Conservation (phyloP, 2,329 filamentous ascomycete genomes). For the Ophiostoma ulmi region DNA sequence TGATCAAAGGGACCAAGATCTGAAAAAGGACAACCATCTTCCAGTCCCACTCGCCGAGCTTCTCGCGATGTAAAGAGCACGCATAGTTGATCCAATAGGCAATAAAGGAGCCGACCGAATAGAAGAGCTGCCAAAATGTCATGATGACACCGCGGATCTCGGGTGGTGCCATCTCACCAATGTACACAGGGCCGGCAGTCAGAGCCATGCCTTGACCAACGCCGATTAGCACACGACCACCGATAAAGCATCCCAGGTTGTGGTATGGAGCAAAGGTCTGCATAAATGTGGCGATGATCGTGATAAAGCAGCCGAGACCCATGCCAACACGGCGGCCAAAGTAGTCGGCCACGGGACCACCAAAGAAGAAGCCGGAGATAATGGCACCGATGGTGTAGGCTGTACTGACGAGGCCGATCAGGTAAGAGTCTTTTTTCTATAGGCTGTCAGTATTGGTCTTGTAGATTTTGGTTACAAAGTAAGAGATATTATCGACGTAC, state of each 20-base stretch:
- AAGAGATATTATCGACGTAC: not conserved
- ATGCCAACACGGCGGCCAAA: slow-evolving; percentile 61
- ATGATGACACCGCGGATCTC: slow-evolving; percentile 63
- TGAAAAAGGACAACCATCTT: slow-evolving; percentile 69
- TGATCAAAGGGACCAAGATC: slow-evolving; percentile 59
- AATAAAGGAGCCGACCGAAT: slow-evolving; percentile 60
- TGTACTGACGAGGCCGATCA: slow-evolving; percentile 56
- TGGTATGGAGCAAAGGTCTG: slow-evolving; percentile 59
- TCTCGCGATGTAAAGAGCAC: slow-evolving; percentile 49
- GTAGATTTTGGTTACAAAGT: not conserved
- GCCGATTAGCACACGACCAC: slow-evolving; percentile 63
- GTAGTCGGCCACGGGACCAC: slow-evolving; percentile 57
- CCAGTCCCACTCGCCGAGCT: slow-evolving; percentile 67
- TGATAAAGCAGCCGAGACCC: slow-evolving; percentile 58
- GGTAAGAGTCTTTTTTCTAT: slow-evolving; percentile 39
- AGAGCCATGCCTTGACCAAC: slow-evolving; percentile 62
- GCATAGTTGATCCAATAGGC: slow-evolving; percentile 63
- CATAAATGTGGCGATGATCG: slow-evolving; percentile 64
- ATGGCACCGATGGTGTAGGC: slow-evolving; percentile 67
- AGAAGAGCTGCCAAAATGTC: slow-evolving; percentile 66
- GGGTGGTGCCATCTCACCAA: slow-evolving; percentile 60
- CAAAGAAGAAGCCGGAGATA: slow-evolving; percentile 63
- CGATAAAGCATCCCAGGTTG: slow-evolving; percentile 62
- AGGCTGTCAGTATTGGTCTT: not conserved
- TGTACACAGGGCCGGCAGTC: slow-evolving; percentile 63